These are phyloP conservation scores for Psilocybe sp. DNA, from an alignment of 768 basidiomycete genomes.

Conservation along the genomic window DNA sequence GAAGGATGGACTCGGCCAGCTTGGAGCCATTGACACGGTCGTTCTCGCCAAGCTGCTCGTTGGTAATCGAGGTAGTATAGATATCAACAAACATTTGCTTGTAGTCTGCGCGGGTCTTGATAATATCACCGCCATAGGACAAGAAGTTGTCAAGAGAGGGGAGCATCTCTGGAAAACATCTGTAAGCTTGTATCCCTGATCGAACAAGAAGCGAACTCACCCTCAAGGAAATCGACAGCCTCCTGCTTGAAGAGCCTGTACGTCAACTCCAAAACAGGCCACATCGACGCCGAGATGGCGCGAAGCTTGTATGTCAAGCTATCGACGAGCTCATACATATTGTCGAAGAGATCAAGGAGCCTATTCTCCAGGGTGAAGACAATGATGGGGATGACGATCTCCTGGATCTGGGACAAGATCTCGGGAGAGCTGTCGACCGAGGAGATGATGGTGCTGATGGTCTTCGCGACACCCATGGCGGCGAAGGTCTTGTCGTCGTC, in stretches of 20 bases:
- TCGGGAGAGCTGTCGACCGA: conserved; percentile 73
- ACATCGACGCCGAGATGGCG: conserved; percentile 76
- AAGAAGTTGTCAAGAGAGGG: conserved; percentile 88
- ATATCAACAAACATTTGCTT: conserved; percentile 80
- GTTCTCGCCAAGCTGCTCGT: conserved; percentile 73
- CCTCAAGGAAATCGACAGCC: conserved; percentile 84
- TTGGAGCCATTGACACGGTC: conserved; percentile 85
- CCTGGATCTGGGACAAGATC: conserved; percentile 76
- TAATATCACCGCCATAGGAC: conserved; percentile 74
- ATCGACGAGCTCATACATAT: conserved; percentile 84
- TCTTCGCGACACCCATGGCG: conserved; percentile 86
- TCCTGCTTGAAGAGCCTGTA: conserved; percentile 82
- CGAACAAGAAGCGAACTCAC: conserved; percentile 34
- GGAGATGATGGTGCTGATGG: conserved; percentile 74
- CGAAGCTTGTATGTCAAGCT: conserved; percentile 80
- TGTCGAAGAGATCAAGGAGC: conserved; percentile 79
- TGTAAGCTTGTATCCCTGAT: background rate
- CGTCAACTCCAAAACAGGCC: conserved; percentile 83
- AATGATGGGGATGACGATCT: conserved; percentile 78
- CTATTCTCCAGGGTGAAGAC: conserved; percentile 74
- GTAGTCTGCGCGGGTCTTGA: conserved; percentile 74
- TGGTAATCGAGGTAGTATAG: conserved; percentile 71
- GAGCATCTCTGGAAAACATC: conserved; percentile 64
- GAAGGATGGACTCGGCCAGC: conserved; percentile 76
- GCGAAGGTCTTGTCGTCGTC: conserved; percentile 87